A percentile compares a stretch with the other conserved stretches of the same genome.
phyloP scores from a whole-genome alignment of 2,329 filamentous ascomycete genomes.

The Coniosporium tulheliwenetii region DNA sequence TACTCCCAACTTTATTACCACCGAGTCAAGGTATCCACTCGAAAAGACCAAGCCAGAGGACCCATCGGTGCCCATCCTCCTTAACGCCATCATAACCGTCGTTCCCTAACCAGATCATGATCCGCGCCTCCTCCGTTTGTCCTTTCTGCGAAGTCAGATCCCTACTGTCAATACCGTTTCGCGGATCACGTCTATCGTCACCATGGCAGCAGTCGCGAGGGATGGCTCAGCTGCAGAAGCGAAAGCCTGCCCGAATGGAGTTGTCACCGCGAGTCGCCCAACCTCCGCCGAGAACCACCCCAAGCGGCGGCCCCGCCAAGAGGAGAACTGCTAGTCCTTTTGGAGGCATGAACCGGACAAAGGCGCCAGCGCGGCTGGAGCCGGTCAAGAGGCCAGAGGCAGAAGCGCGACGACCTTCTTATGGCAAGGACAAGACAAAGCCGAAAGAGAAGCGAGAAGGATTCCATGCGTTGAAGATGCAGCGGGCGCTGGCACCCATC shows the following conservation, averaged over 20 bases:
- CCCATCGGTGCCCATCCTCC: too few relatives aligned
- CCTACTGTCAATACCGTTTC: constrained; percentile 6
- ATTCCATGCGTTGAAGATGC: constrained; percentile 88
- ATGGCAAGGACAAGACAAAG: constrained; percentile 21
- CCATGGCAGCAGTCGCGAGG: constrained; percentile 21
- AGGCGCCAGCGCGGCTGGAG: constrained; percentile 27
- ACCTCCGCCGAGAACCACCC: constrained; percentile 9
- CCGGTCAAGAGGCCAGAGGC: constrained; percentile 22
- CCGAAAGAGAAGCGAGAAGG: constrained; percentile 33
- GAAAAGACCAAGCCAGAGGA: too few relatives aligned
- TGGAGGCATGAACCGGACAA: constrained; percentile 41
- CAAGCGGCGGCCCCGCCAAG: constrained; percentile 20
- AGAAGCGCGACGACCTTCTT: constrained; percentile 33
- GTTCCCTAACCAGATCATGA: constrained; percentile 8
- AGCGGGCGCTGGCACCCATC: constrained; percentile 59
- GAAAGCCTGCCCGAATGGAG: constrained; percentile 33
- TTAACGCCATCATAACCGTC: too few relatives aligned
- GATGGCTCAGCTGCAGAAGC: constrained; percentile 24
- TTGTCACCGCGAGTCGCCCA: constrained; percentile 30
- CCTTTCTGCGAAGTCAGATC: constrained; percentile 26
- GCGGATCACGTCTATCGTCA: constrained; percentile 3
- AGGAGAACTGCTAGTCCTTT: constrained; percentile 37
- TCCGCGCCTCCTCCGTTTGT: constrained; percentile 16
- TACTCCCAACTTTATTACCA: background rate
- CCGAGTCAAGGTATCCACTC: too few relatives aligned